Evolutionary conservation across 202 grass and related monocot species (phyloP), one percentile per base, ranked within the genome.

Genomic region (Hordeum pubiflorum): DNA sequence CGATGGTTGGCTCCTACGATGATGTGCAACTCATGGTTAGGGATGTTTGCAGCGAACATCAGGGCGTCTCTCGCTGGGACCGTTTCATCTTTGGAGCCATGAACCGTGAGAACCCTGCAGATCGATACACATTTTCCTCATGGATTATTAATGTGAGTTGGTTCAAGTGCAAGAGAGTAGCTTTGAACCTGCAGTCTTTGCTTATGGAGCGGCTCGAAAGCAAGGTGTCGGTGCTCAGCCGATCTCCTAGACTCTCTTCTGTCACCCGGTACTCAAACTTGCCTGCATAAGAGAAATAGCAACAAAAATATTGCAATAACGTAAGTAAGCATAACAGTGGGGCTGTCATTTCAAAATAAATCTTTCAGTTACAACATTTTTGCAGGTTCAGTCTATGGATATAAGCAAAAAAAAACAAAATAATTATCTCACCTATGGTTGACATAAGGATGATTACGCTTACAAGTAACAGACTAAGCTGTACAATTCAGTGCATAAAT

Each of bases 61-160:
- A 71, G 63, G 12, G 96, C 90, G 32, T 95, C 90, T 64, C 86
- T 60, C 10, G 65, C 89, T 9, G 92, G 96, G 23, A 93, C 83
- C 1, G 75, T 91, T 82, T 91, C 90, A 72, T 99, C 96, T 82
- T 84, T 81, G 34, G 83, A 86, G 9, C 96, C 96, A 41, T 99
- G 92, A 78, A 99, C 79, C 36, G 92, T 96, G 66, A 99, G 87
- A n/a, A 96, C 83, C 88, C 90, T 95, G 86, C 39, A 65, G n/a
- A 72, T 66, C 1, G n/a, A 6, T 29, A 10, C 21, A 34, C 6
- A 24, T 33, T 82, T 9, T 13, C 43, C 60, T 54, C 24, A 33
- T 26, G 2, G 68, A 11, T 54, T 62, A 72, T 61, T 23, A 3
- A 33, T 24, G 54, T 6, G 24, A 50, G 65, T 15, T 48, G 27